phyloP scores from a whole-genome alignment of 2,329 filamentous ascomycete genomes.

The Arthrinium puccinioides region DNA sequence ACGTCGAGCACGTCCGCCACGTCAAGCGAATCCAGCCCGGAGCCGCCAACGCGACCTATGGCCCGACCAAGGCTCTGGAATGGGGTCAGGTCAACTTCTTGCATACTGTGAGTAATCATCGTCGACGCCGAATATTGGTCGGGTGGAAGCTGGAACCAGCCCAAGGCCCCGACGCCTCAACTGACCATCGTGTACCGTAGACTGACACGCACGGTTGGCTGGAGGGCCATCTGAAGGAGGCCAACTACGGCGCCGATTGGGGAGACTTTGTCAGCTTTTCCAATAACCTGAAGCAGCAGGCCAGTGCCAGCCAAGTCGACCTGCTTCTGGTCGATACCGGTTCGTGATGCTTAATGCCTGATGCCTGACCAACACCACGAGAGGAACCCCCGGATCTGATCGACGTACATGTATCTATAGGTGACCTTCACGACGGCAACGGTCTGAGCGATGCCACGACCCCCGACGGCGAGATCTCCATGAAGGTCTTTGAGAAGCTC shows the following conservation, averaged over 20 bases:
- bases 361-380: conserved; percentile 14
- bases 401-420: conserved; percentile 35
- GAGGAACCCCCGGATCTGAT: conserved; percentile 55
- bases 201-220: conserved; percentile 97
- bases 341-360: too few species aligned
- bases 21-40: conserved; percentile 43
- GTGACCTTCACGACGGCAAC: conserved; percentile 89
- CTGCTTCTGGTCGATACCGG: conserved; percentile 77
- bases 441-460: conserved; percentile 84
- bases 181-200: neutral
- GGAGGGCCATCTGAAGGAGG: conserved; percentile 83
- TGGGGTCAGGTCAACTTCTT: conserved; percentile 95
- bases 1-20: conserved; percentile 36
- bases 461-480: conserved; percentile 66
- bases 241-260: conserved; percentile 94
- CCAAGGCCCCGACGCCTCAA: neutral
- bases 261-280: conserved; percentile 96
- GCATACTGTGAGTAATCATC: conserved; percentile 77
- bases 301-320: conserved; percentile 72
- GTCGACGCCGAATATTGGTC: conserved; percentile 54
- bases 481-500: conserved; percentile 34
- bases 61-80: conserved; percentile 39
- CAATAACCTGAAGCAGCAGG: conserved; percentile 69
- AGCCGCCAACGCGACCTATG: conserved; percentile 32
- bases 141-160: too few species aligned